phyloP scores from a whole-genome alignment of 2,329 filamentous ascomycete species.

The Colletotrichum echinochloae region DNA sequence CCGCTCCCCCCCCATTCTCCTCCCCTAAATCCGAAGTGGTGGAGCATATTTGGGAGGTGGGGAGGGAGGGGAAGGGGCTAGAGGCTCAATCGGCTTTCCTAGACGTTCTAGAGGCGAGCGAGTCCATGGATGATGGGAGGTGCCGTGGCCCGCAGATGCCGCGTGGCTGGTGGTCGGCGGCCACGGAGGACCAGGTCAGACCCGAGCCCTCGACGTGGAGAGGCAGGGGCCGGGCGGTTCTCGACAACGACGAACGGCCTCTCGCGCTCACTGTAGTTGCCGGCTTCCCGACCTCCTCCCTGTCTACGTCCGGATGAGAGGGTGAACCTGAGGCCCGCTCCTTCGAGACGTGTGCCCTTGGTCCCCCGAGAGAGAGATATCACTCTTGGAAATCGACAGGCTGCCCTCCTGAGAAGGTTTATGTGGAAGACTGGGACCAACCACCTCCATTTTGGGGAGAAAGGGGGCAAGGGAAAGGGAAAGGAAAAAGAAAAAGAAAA shows the following conservation, averaged over 20 bases:
- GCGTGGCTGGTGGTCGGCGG: not conserved
- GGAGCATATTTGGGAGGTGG: not conserved
- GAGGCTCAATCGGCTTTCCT: slow-evolving; percentile 5
- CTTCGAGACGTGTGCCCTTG: not conserved
- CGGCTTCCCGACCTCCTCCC: slow-evolving; percentile 6
- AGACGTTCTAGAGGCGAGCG: slow-evolving; percentile 23
- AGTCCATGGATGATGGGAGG: not conserved
- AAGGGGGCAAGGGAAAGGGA: too few relatives aligned
- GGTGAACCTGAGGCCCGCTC: slow-evolving; percentile 9
- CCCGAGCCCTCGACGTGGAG: not conserved
- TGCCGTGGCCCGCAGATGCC: slow-evolving; percentile 8
- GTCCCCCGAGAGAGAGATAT: not conserved
- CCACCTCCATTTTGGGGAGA: not conserved
- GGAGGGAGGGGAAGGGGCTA: not conserved
- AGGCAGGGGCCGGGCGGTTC: not conserved
- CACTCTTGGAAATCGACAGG: not conserved
- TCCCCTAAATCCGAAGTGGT: not conserved
- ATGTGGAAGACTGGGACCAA: slow-evolving; percentile 18
- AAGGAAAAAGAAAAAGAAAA: not conserved
- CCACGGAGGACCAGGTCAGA: not conserved
- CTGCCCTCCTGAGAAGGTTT: slow-evolving; percentile 28
- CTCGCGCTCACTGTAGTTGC: slow-evolving; percentile 8
- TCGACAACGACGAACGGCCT: not conserved
- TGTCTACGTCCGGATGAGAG: not conserved
- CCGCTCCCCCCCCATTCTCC: too few relatives aligned